Evolutionary conservation across 2,329 filamentous ascomycete species (phyloP).

Genomic region (Diaporthe eres): DNA sequence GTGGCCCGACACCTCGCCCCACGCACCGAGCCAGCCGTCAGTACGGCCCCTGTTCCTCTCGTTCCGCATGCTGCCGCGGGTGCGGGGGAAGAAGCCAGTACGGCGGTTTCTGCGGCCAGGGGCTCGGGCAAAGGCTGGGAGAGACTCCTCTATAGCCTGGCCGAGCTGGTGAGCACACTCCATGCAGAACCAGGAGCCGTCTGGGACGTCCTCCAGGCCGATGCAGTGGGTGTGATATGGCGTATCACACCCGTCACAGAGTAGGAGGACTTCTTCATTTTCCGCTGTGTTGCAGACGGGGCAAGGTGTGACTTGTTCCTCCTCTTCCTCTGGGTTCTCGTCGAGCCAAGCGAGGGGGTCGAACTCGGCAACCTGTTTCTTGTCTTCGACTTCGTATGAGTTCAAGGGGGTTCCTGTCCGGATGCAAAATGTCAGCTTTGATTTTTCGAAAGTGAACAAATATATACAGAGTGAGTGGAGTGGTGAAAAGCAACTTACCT

Average conservation of each 20-base stretch:
- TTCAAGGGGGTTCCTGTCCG: conserved; percentile 66
- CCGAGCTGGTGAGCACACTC: conserved; percentile 75
- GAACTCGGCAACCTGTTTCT: conserved; percentile 91
- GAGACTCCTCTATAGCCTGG: conserved; percentile 53
- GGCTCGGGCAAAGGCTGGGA: conserved; percentile 46
- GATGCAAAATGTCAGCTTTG: conserved; percentile 45
- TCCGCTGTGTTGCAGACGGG: conserved; percentile 86
- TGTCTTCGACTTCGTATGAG: conserved; percentile 80
- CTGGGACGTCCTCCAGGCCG: conserved; percentile 82
- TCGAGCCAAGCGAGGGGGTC: conserved; percentile 82
- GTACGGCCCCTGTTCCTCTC: conserved; percentile 75
- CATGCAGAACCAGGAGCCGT: conserved; percentile 91
- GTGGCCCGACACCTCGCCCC: conserved; percentile 74
- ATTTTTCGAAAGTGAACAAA: neutral
- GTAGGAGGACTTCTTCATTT: conserved; percentile 85
- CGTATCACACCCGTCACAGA: conserved; percentile 92
- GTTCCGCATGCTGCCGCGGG: conserved; percentile 69
- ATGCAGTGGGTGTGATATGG: conserved; percentile 94
- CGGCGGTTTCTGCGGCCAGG: conserved; percentile 44
- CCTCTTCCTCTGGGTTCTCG: conserved; percentile 80
- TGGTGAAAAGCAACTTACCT: conserved; percentile 69
- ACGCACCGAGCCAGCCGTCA: conserved; percentile 91
- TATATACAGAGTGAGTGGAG: neutral
- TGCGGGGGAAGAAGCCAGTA: conserved; percentile 64
- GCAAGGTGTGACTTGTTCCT: conserved; percentile 79